Evolutionary conservation across 1,284 basidiomycete genomes (phyloP), one percentile per base, ranked within the genome.

Genomic region (Grifola frondosa): DNA sequence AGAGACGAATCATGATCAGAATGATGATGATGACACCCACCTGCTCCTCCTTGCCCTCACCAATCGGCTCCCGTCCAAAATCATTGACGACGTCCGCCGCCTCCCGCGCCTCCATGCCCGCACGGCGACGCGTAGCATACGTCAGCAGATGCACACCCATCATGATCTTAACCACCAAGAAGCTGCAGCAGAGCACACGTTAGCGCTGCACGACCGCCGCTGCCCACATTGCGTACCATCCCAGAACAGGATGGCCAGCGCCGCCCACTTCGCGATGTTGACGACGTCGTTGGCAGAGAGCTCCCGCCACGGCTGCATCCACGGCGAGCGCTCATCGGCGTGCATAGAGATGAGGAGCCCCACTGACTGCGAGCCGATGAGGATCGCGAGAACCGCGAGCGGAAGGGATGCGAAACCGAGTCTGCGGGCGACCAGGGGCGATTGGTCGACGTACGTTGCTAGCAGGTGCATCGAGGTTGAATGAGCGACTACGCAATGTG

Each of bases 401-500:
- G 97, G 97, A 15, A 99, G 74, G 0, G 94, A 85, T 1, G 96
- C 88, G 59, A 99, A 97, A 10, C 97, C 97, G 3, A 99, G 77
- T 8, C 97, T 81, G 2, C 96, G 87, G 0, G 93, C 90, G 23
- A 98, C 93, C 9, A 96, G 78, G 2, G 96, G 96, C 3, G 94
- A 94, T 62, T 97, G 94, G 62, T 99, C 96, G 16, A 97, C 91
- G 50, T 97, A 93, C 0, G 90, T 75, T 96, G 88, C 79, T 89
- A n/a, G 33, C 26, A 39, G 40, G 30, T 30, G 43, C 38, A 30
- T 22, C 24, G 46, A n/a, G n/a, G 15, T 22, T 31, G 13, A 9
- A 33, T 33, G 4, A n/a, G 17, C 41, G 16, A 33, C 17, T n/a
- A n/a, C 6, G 24, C 6, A n/a, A 37, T 16, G 9, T 31, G 24